Conservation (phyloP, 805 yeast species). For the Schizosaccharomyces pombe region DNA sequence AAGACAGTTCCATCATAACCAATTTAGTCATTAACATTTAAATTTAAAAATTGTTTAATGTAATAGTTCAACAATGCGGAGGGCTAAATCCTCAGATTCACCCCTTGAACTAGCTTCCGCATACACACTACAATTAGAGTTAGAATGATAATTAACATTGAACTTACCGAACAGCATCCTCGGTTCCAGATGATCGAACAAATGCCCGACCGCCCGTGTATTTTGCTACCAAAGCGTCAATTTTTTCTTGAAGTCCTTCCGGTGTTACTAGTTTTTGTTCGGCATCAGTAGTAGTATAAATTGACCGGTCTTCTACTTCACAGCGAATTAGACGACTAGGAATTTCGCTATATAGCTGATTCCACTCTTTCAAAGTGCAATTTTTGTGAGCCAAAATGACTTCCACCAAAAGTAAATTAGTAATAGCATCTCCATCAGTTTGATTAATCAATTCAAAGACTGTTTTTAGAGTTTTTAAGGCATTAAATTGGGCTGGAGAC, state of each 20-base stretch:
- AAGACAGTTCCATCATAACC: neutral
- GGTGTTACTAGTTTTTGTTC: conserved; percentile 67
- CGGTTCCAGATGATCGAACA: conserved; percentile 94
- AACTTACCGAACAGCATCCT: conserved; percentile 59
- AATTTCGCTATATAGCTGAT: conserved; percentile 49
- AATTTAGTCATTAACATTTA: too few relatives aligned
- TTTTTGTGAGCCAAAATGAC: conserved; percentile 33
- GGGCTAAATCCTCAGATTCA: conserved; percentile 25
- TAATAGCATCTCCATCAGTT: conserved; percentile 93
- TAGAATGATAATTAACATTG: neutral
- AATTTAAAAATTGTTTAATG: neutral
- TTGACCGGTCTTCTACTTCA: conserved; percentile 54
- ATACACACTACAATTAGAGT: conserved; percentile 26
- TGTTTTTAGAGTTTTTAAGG: conserved; percentile 31
- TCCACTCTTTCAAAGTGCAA: conserved; percentile 50
- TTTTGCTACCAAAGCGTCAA: conserved; percentile 39
- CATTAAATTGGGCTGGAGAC: conserved; percentile 23
- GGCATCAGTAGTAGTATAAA: conserved; percentile 70
- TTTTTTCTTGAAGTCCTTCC: conserved; percentile 44
- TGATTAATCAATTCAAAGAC: conserved; percentile 66
- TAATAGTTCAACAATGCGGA: conserved; percentile 11
- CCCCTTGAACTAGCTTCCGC: conserved; percentile 51
- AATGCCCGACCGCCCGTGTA: conserved; percentile 54
- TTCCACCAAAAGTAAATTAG: conserved; percentile 67
- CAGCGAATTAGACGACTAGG: conserved; percentile 72